A percentile compares a stretch with the other conserved stretches of the same genome.
phyloP scores from a whole-genome alignment of 192 early-diverging fungal species.

The Coemansia sp. region DNA sequence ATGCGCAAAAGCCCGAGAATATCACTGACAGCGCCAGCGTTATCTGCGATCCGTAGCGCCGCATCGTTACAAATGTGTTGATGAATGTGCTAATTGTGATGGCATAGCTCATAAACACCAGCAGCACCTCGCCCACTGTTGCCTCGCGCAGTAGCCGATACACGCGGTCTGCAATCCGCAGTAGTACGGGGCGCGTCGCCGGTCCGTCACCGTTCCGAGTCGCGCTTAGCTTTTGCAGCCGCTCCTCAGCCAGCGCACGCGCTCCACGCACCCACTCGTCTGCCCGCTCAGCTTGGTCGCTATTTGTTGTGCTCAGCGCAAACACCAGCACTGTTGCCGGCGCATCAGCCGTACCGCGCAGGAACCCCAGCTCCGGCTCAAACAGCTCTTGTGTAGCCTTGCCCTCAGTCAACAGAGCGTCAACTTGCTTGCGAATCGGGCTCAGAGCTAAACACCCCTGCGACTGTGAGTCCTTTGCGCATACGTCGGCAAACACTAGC shows the following conservation, averaged over 20 bases:
- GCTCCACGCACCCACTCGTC: conserved; percentile 31
- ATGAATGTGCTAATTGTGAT: conserved; percentile 81
- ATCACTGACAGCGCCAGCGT: conserved; percentile 73
- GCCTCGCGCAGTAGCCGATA: conserved; percentile 69
- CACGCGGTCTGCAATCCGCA: conserved; percentile 51
- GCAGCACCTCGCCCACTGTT: conserved; percentile 72
- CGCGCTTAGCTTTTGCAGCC: conserved; percentile 19
- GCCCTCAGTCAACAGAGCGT: conserved; percentile 14
- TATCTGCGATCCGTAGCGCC: conserved; percentile 77
- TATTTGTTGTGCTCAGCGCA: conserved; percentile 31
- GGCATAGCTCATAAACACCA: conserved; percentile 75
- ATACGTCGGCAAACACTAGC: conserved; percentile 38
- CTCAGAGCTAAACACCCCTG: conserved; percentile 59
- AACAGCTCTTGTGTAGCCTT: conserved; percentile 26
- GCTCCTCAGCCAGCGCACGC: conserved; percentile 19
- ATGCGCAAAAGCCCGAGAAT: conserved; percentile 71
- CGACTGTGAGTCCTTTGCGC: conserved; percentile 40
- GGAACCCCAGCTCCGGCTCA: conserved; percentile 42
- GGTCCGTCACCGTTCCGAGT: background rate
- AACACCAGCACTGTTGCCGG: conserved; percentile 46
- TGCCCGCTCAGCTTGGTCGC: conserved; percentile 12
- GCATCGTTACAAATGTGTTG: conserved; percentile 81
- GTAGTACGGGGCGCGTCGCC: conserved; percentile 12
- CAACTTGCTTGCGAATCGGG: conserved; percentile 47
- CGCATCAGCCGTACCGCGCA: conserved; percentile 45